A percentile compares a stretch with the other conserved stretches of the same genome.
These are phyloP conservation scores for Cadophora luteo-olivacea DNA, from an alignment of 2,329 filamentous ascomycete species.

Conservation along the genomic window DNA sequence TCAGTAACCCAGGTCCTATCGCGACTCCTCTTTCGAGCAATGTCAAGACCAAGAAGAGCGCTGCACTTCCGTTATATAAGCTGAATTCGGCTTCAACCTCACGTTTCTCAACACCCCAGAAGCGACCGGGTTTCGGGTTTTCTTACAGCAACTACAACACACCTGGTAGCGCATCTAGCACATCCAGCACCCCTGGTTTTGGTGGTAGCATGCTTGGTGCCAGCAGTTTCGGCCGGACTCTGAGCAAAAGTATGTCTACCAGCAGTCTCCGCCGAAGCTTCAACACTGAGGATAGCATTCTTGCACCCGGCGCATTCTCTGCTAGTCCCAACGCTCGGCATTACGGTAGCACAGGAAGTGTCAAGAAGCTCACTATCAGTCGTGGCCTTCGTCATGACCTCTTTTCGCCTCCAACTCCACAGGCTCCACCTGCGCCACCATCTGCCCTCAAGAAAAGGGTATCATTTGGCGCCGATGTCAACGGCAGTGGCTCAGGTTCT, in stretches of 20 bases:
- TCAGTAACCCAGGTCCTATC: slow-evolving; percentile 81
- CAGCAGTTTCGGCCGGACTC: slow-evolving; percentile 63
- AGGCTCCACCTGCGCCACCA: slow-evolving; percentile 42
- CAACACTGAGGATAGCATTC: slow-evolving; percentile 82
- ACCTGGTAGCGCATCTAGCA: slow-evolving; percentile 73
- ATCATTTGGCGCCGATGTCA: slow-evolving; percentile 80
- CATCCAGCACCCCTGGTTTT: slow-evolving; percentile 71
- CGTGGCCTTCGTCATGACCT: slow-evolving; percentile 79
- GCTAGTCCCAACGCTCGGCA: slow-evolving; percentile 67
- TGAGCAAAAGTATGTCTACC: slow-evolving; percentile 88
- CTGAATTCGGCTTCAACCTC: slow-evolving; percentile 82
- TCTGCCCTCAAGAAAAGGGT: slow-evolving; percentile 78
- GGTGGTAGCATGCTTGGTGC: slow-evolving; percentile 70
- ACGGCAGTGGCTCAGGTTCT: slow-evolving; percentile 49
- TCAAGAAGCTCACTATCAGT: slow-evolving; percentile 94
- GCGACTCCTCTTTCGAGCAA: slow-evolving; percentile 72
- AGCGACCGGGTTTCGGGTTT: slow-evolving; percentile 87
- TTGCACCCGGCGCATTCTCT: slow-evolving; percentile 85
- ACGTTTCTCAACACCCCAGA: slow-evolving; percentile 83
- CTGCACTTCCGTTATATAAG: slow-evolving; percentile 86
- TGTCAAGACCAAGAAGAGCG: slow-evolving; percentile 76
- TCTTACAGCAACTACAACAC: slow-evolving; percentile 92
- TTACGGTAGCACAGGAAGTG: slow-evolving; percentile 70
- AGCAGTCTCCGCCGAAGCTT: slow-evolving; percentile 85
- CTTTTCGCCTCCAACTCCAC: slow-evolving; percentile 61